Conservation (phyloP, 2,329 filamentous ascomycete genomes). For the Tolypocladium sp. region DNA sequence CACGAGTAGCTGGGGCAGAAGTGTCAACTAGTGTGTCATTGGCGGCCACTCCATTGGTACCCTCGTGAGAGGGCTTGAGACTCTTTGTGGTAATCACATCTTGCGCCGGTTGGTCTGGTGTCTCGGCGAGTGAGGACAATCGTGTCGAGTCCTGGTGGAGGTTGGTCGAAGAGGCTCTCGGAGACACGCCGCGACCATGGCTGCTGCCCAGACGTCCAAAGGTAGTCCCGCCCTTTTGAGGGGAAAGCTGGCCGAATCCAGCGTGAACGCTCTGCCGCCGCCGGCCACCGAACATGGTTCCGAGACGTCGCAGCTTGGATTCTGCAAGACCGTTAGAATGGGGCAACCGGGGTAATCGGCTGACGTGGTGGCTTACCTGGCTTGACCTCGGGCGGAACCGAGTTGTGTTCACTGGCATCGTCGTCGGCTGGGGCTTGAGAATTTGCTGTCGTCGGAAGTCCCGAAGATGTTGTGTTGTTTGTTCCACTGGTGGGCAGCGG, state of each 20-base stretch:
- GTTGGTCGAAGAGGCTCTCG: constrained; percentile 50
- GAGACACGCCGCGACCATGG: constrained; percentile 48
- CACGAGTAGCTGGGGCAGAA: constrained; percentile 19
- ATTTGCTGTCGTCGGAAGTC: not conserved
- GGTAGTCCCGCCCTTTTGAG: constrained; percentile 38
- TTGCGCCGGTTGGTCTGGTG: constrained; percentile 28
- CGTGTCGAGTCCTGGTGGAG: constrained; percentile 43
- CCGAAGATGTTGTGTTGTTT: not conserved
- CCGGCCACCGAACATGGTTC: constrained; percentile 56
- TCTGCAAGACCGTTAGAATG: constrained; percentile 25
- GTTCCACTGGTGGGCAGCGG: not conserved
- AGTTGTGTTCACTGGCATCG: constrained; percentile 33
- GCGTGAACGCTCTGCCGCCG: constrained; percentile 58
- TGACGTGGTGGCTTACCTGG: constrained; percentile 20
- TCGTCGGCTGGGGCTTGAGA: constrained; percentile 10
- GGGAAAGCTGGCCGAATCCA: constrained; percentile 48
- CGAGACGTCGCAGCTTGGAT: constrained; percentile 53
- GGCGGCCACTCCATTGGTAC: constrained; percentile 34
- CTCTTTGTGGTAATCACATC: constrained; percentile 14
- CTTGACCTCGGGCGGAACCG: constrained; percentile 21
- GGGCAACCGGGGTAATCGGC: not conserved
- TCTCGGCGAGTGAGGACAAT: constrained; percentile 49
- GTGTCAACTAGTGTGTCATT: constrained; percentile 19
- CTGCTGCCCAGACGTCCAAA: constrained; percentile 59
- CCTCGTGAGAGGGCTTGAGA: constrained; percentile 26